Base-by-base conservation (phyloP, 371 early-diverging fungal genomes). In the Mortierella sp. region DNA sequence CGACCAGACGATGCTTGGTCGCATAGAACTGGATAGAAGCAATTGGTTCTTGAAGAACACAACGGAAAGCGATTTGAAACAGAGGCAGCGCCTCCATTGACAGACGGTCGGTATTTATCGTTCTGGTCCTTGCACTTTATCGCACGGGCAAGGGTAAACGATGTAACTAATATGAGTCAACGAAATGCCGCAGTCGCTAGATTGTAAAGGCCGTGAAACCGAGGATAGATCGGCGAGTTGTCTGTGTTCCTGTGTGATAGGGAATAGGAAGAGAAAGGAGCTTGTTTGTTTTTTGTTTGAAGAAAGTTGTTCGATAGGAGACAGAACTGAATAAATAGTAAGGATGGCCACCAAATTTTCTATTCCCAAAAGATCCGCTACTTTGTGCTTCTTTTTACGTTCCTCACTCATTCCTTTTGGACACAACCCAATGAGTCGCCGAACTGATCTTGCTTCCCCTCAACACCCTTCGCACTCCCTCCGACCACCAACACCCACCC, bases 131-230 rank as follows among this genome's bases (percentile, higher is more conserved):
- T n/a, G n/a, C n/a, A n/a, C n/a, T n/a, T n/a, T 34, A 19, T 58
- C 34, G 53, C 29, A 29, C 53, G 53, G 53, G 53, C 13, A 29
- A 53, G 9, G 47, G 48, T 19, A 16, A 58, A 19, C 19, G 34
- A 7, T 16, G 34, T 16, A 58, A 7, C 19, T 48, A 41, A 45
- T 67, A 68, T 74, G 74, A 74, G 74, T 74, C 74, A 74, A 53
- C 55, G 34, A 34, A 24, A 40, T 63, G 74, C 74, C 74, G 74
- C 74, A 74, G 74, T 68, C 67, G 26, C 34, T 31, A 29, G 2
- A 19, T 34, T 22, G 34, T 22, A 44, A 64, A 44, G 31, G 45
- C 66, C 66, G 43, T 26, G 66, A 44, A 66, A 45, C 31, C 41
- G 45, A 68, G 52, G 47, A 48, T 68, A 50, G 50, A 45, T 13